Percentiles rank a stretch among this genome's conserved stretches.
Conservation (phyloP, 2,329 filamentous ascomycete species). For the Phaeosphaeriaceae sp. region DNA sequence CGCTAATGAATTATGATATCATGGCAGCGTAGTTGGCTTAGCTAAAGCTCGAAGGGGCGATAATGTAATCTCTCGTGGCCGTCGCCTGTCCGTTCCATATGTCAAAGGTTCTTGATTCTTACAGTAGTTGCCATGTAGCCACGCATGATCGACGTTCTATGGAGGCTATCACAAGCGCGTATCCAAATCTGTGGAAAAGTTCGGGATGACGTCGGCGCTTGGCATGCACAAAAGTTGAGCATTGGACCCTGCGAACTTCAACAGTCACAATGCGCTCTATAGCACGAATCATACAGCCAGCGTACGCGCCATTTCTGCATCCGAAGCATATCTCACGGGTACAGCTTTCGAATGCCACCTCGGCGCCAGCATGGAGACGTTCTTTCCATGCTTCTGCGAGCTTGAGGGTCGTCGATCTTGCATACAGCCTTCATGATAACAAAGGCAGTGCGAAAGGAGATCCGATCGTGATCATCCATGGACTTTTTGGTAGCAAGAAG, state of each 20-base stretch:
- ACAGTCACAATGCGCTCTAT: slow-evolving; percentile 26
- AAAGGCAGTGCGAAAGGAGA: slow-evolving; percentile 48
- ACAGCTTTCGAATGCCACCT: slow-evolving; percentile 1
- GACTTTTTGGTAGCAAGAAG: slow-evolving; percentile 92
- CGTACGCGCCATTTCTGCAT: slow-evolving; percentile 17
- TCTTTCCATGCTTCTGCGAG: slow-evolving; percentile 36
- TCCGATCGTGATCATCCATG: slow-evolving; percentile 89
- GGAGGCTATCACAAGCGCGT: neutral
- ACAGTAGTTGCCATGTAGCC: neutral
- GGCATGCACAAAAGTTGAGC: slow-evolving; percentile 16
- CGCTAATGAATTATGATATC: neutral
- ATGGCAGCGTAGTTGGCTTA: neutral
- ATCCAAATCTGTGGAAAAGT: neutral
- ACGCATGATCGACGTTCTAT: neutral
- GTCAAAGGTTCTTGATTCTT: neutral
- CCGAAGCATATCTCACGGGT: slow-evolving; percentile 18
- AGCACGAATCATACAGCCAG: slow-evolving; percentile 16
- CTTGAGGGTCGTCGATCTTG: slow-evolving; percentile 37
- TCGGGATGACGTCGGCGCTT: slow-evolving; percentile 17
- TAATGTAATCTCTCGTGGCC: neutral
- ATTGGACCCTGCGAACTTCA: slow-evolving; percentile 13
- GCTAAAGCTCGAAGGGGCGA: neutral
- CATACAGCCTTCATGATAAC: slow-evolving; percentile 45
- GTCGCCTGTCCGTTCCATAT: neutral
- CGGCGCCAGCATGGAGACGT: slow-evolving; percentile 27